phyloP scores from a whole-genome alignment of 208 protist species.

The Acanthamoeba castellanii region DNA sequence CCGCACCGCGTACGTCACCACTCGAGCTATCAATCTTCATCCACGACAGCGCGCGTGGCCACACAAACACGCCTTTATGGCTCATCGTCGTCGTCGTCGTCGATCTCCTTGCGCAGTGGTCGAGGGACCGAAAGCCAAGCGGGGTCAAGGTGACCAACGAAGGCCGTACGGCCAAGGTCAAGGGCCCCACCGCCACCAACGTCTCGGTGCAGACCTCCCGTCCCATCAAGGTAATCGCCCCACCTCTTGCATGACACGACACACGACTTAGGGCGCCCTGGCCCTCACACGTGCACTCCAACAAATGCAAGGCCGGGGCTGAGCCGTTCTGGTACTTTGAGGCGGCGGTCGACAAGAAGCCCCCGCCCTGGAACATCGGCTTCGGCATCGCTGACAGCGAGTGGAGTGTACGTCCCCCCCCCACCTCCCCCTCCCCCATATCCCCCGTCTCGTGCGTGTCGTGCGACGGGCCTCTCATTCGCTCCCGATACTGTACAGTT shows the following conservation, averaged over 20 bases:
- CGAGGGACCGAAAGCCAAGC: conserved; percentile 44
- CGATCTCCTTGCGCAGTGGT: conserved; percentile 15
- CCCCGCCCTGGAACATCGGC: conserved; percentile 53
- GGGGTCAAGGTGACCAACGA: conserved; percentile 62
- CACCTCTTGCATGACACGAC: neutral
- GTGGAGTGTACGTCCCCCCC: neutral
- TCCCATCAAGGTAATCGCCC: neutral
- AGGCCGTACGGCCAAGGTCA: conserved; percentile 43
- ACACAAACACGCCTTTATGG: neutral
- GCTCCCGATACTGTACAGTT: neutral
- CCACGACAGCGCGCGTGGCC: neutral
- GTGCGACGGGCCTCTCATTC: neutral
- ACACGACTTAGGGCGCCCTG: too few species aligned
- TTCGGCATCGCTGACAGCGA: conserved; percentile 57
- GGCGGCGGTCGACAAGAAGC: conserved; percentile 21
- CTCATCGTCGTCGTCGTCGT: neutral
- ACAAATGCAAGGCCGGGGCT: neutral
- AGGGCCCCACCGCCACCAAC: conserved; percentile 34
- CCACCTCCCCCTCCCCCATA: neutral
- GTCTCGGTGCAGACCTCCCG: conserved; percentile 32
- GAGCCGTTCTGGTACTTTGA: conserved; percentile 69
- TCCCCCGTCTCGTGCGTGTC: neutral
- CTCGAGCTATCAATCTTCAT: neutral
- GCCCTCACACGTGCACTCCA: neutral
- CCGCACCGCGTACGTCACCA: conserved; percentile 12